These are phyloP conservation scores for Yamadazyma friedrichii DNA, from an alignment of 1,139 yeast genomes.

Conservation along the genomic window DNA sequence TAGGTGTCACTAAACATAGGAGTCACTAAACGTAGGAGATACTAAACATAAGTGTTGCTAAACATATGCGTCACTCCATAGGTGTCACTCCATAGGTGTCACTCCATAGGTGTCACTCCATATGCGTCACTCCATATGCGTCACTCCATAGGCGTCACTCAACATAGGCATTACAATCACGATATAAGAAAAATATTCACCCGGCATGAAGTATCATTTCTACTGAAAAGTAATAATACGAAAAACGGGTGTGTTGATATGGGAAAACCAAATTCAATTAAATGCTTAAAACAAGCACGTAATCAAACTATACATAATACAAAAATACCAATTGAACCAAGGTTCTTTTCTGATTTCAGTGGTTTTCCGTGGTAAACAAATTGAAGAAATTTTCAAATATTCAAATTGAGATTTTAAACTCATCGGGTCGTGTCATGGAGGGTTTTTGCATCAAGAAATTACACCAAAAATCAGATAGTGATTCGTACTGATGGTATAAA, in stretches of 20 bases:
- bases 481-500: too few species aligned
- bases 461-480: neutral
- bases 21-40: too few species aligned
- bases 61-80: too few species aligned
- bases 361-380: slow-evolving; percentile 47
- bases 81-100: too few species aligned
- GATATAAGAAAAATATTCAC: slow-evolving; percentile 28
- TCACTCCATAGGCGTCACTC: too few species aligned
- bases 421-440: slow-evolving; percentile 4
- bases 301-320: slow-evolving; percentile 14
- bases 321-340: slow-evolving; percentile 23
- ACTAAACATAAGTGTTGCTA: too few species aligned
- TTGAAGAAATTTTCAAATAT: slow-evolving; percentile 18
- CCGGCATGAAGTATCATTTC: slow-evolving; percentile 55
- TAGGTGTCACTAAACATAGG: too few species aligned
- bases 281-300: slow-evolving; percentile 26
- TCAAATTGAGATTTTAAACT: neutral
- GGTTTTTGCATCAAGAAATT: neutral
- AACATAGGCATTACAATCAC: too few species aligned
- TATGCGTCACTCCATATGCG: too few species aligned
- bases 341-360: slow-evolving; percentile 30
- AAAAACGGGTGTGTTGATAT: slow-evolving; percentile 48
- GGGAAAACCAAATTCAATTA: slow-evolving; percentile 33
- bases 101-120: too few species aligned
- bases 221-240: slow-evolving; percentile 44